phyloP scores from a whole-genome alignment of 192 early-diverging fungal species.

The Entrophospora sp. region DNA sequence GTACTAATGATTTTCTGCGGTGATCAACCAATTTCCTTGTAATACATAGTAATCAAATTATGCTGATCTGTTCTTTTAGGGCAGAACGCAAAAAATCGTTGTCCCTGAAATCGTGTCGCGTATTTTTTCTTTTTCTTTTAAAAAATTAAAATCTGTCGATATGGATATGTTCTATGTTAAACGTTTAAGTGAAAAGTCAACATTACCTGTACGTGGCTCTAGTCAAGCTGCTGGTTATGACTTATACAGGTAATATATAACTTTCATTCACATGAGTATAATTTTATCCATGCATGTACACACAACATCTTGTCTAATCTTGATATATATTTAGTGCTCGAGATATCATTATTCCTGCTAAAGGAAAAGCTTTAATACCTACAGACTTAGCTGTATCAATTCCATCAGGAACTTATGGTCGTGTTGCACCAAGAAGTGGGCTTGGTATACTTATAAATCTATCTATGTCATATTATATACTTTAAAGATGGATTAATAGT shows the following conservation, averaged over 20 bases:
- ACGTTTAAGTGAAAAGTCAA: constrained; percentile 58
- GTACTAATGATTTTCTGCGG: no score
- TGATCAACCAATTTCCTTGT: no score
- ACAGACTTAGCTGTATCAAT: constrained; percentile 84
- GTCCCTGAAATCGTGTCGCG: no score
- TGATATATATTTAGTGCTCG: constrained; percentile 33
- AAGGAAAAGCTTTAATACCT: constrained; percentile 64
- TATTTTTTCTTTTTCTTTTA: no score
- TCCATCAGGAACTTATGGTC: constrained; percentile 84
- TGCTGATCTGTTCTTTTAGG: no score
- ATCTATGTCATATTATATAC: no score
- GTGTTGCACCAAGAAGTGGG: constrained; percentile 89
- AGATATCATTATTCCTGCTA: constrained; percentile 64
- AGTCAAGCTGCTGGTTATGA: constrained; percentile 87
- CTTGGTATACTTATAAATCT: no score
- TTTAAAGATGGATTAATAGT: no score
- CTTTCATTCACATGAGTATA: background rate
- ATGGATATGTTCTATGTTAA: no score
- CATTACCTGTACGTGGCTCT: constrained; percentile 75
- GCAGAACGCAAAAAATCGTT: no score
- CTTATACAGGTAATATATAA: constrained; percentile 56
- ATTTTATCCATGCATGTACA: background rate
- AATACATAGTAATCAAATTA: no score
- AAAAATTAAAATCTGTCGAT: no score
- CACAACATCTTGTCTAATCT: background rate